Evolutionary conservation across 106 monocot genomes (phyloP).

Genomic region (Dendrobium officinale): DNA sequence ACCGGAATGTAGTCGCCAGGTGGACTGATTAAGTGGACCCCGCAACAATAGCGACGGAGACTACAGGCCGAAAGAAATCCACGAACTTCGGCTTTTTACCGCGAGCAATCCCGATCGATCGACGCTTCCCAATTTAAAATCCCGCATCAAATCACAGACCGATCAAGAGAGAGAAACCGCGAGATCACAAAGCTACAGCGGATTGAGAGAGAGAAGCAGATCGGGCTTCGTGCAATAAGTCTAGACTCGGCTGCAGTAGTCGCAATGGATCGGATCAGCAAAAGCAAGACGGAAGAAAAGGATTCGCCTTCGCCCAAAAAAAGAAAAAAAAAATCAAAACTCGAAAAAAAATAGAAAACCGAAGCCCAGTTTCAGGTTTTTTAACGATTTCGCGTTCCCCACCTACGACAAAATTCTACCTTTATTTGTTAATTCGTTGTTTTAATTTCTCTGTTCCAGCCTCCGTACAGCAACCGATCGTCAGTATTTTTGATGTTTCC

Average conservation of each 20-base stretch:
- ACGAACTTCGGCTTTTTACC: not conserved
- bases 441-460: not conserved
- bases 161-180: slow-evolving; percentile 3
- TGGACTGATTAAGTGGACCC: not conserved
- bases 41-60: not conserved
- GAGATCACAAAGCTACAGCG: not conserved
- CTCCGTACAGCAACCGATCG: not conserved
- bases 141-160: not conserved
- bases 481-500: not conserved
- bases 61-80: not conserved
- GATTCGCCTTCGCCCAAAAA: not conserved
- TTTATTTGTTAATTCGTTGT: not conserved
- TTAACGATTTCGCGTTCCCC: not conserved
- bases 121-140: not conserved
- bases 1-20: no score
- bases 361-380: not conserved
- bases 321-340: slow-evolving; percentile 6
- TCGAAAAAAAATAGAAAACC: not conserved
- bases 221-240: slow-evolving; percentile 13
- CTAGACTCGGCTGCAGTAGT: not conserved
- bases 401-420: no score
- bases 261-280: slow-evolving; percentile 15
- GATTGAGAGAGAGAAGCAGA: slow-evolving; percentile 1
- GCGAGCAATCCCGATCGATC: slow-evolving; percentile 1
- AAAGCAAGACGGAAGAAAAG: slow-evolving; percentile 14